A percentile compares a stretch with the other conserved stretches of the same genome.
Evolutionary conservation across 2,329 filamentous ascomycete genomes (phyloP).

Genomic region (Dactylellina leptospora): DNA sequence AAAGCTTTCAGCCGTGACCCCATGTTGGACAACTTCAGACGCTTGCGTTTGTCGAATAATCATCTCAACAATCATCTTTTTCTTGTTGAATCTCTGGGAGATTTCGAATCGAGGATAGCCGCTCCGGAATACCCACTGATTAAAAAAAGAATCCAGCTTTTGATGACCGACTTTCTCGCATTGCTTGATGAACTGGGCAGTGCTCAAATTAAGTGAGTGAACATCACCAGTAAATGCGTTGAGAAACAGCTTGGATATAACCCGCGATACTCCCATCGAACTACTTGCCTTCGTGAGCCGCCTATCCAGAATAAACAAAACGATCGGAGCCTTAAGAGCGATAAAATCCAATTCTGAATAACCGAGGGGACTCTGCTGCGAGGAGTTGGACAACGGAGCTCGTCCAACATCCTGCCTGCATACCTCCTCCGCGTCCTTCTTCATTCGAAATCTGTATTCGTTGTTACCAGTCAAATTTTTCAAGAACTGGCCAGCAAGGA

Average conservation of each 20-base stretch:
- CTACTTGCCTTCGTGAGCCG: conserved; percentile 87
- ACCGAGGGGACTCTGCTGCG: conserved; percentile 74
- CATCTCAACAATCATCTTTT: conserved; percentile 93
- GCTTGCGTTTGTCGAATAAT: conserved; percentile 79
- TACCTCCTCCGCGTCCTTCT: conserved; percentile 80
- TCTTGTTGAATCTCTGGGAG: conserved; percentile 94
- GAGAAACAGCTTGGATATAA: conserved; percentile 84
- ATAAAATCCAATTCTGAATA: conserved; percentile 90
- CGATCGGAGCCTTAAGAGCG: conserved; percentile 85
- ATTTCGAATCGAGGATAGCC: conserved; percentile 90
- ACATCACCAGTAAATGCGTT: conserved; percentile 85
- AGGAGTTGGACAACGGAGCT: conserved; percentile 60
- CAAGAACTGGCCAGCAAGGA: conserved; percentile 94
- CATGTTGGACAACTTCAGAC: conserved; percentile 69
- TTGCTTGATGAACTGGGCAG: conserved; percentile 78
- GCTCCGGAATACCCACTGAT: conserved; percentile 87
- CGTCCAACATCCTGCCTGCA: conserved; percentile 80
- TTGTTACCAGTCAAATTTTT: conserved; percentile 91
- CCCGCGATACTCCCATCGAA: conserved; percentile 81
- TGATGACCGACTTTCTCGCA: conserved; percentile 90
- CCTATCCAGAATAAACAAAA: conserved; percentile 92
- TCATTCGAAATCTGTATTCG: conserved; percentile 89
- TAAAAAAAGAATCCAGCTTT: conserved; percentile 88
- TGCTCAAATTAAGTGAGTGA: conserved; percentile 73
- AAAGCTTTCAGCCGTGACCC: conserved; percentile 71